Percentiles rank a stretch among this genome's conserved stretches.
Evolutionary conservation across 1,139 yeast species (phyloP).

Genomic region (Lodderomyces jiufengensis): DNA sequence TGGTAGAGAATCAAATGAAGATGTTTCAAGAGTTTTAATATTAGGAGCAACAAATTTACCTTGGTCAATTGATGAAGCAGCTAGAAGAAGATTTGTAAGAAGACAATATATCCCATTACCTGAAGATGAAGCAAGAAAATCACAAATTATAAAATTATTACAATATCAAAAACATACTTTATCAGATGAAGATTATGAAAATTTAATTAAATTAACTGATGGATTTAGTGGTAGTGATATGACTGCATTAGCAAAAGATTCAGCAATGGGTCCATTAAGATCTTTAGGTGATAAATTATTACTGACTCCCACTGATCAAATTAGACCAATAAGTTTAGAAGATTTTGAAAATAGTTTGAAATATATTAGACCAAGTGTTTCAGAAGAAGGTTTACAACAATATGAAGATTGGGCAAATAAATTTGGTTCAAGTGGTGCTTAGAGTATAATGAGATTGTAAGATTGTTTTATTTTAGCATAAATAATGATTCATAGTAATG

Average conservation of each 20-base stretch:
- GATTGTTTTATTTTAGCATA: too few species aligned
- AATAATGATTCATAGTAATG: too few species aligned
- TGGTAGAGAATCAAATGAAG: constrained; percentile 56
- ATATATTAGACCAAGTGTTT: constrained; percentile 89
- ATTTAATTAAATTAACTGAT: constrained; percentile 60
- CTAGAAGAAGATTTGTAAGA: constrained; percentile 88
- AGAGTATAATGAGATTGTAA: constrained; percentile 6
- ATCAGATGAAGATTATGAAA: constrained; percentile 57
- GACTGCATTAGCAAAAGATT: constrained; percentile 93
- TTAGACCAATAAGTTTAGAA: constrained; percentile 69
- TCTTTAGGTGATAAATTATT: constrained; percentile 85
- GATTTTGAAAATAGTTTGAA: constrained; percentile 79
- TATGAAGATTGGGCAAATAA: constrained; percentile 87
- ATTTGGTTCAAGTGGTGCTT: constrained; percentile 92
- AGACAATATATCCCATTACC: constrained; percentile 95
- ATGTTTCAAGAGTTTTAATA: constrained; percentile 70
- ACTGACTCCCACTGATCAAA: constrained; percentile 80
- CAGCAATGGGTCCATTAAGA: constrained; percentile 97
- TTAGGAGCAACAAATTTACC: constrained; percentile 96
- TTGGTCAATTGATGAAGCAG: constrained; percentile 98
- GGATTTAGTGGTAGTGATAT: constrained; percentile 94
- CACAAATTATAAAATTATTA: constrained; percentile 68
- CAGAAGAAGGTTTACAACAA: constrained; percentile 71
- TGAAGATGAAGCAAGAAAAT: constrained; percentile 74
- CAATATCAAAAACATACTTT: constrained; percentile 74